Evolutionary conservation across 495 filamentous ascomycete species (phyloP).

Genomic region (Aspergillus bertholletiae): DNA sequence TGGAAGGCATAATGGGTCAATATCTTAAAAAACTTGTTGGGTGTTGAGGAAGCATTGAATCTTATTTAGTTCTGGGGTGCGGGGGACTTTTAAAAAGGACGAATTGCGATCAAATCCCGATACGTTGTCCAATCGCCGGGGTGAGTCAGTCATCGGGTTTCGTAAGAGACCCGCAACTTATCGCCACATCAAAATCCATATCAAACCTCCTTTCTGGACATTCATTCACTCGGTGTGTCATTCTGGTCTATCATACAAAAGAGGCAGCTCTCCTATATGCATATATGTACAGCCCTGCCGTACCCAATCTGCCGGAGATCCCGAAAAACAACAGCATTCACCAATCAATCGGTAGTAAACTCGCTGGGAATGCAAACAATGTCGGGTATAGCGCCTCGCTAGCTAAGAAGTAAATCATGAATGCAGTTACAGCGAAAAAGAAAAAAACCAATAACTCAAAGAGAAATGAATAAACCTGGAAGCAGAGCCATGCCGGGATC

Average conservation of each 20-base stretch:
- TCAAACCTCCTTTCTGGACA: neutral
- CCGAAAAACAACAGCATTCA: neutral
- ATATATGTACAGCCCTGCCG: neutral
- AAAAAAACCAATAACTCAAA: slow-evolving; percentile 1
- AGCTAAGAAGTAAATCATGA: slow-evolving; percentile 13
- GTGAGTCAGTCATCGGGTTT: neutral
- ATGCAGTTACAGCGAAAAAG: neutral
- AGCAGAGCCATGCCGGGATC: neutral
- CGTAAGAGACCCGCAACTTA: neutral
- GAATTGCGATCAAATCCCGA: neutral
- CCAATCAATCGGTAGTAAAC: neutral
- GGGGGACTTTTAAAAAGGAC: too few species aligned
- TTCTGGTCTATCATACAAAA: neutral
- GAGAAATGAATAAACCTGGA: slow-evolving; percentile 6
- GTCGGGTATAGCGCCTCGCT: slow-evolving; percentile 42
- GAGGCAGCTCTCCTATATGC: neutral
- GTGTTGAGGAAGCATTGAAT: too few species aligned
- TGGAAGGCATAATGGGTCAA: slow-evolving; percentile 26
- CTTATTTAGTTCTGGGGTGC: too few species aligned
- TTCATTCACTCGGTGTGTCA: neutral
- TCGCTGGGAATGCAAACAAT: slow-evolving; percentile 5
- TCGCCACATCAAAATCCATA: too few species aligned
- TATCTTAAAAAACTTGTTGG: too few species aligned
- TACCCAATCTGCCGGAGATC: neutral
- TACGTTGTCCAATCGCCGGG: neutral